Conservation (phyloP, 352 stramenopile species). For the Phytophthora multivora region DNA sequence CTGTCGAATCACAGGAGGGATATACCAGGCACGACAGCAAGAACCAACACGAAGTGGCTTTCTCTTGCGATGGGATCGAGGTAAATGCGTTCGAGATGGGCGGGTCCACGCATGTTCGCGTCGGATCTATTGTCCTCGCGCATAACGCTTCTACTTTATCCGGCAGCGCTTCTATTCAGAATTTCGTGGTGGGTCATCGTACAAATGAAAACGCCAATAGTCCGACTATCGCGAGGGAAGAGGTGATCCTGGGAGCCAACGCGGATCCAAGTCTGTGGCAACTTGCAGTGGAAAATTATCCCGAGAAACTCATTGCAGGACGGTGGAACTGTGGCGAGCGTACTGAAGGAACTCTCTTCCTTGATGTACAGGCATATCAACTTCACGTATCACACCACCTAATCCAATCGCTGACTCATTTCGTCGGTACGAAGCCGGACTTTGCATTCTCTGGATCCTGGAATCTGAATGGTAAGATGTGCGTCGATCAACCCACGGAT, state of each 20-base stretch:
- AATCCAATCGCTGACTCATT: constrained; percentile 38
- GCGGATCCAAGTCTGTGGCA: constrained; percentile 76
- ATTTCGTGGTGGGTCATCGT: constrained; percentile 59
- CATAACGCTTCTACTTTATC: constrained; percentile 30
- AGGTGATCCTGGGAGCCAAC: constrained; percentile 72
- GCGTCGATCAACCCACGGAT: not conserved
- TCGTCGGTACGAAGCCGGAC: constrained; percentile 20
- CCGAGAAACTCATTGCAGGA: constrained; percentile 66
- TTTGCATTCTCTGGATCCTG: constrained; percentile 11
- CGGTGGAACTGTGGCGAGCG: constrained; percentile 51
- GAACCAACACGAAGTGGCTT: constrained; percentile 30
- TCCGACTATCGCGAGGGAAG: constrained; percentile 35
- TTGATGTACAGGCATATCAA: constrained; percentile 78
- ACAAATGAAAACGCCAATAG: not conserved
- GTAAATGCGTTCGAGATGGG: constrained; percentile 33
- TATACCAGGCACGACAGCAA: not conserved
- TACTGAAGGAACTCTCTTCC: constrained; percentile 51
- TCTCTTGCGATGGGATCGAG: constrained; percentile 66
- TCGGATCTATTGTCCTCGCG: constrained; percentile 46
- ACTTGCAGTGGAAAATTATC: constrained; percentile 69
- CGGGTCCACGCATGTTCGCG: constrained; percentile 60
- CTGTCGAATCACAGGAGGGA: not conserved
- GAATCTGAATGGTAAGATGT: constrained; percentile 1
- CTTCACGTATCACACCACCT: constrained; percentile 65
- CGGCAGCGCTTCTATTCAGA: constrained; percentile 63